Base-by-base conservation (phyloP, 345 rosid species). In the Salix koriyanagi region DNA sequence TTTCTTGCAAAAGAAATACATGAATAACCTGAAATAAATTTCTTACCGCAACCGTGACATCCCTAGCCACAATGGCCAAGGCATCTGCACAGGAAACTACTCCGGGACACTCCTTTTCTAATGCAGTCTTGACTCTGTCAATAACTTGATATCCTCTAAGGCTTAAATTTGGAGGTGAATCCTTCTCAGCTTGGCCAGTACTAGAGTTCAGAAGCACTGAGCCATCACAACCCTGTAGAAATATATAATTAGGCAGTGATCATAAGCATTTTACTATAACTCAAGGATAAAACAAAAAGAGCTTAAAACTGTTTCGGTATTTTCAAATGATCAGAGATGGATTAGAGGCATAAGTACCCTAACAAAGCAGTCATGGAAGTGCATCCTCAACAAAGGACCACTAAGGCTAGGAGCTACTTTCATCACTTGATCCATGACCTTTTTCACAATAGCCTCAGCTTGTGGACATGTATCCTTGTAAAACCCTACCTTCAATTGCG, bases 281-380 rank as follows among this genome's bases (percentile, higher is more conserved):
- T 66, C 61, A 66, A 66, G 41, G 2, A 30, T 3, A 32, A 32
- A 3, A 32, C 34, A 36, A 5, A 11, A 11, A 11, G 12, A 66
- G 36, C 12, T 13, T 2, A 16, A 26, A 12, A 34, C 7, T 26
- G 37, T 65, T 32, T 66, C 69, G 8, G 11, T 4, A 18, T 28
- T 66, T 64, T 19, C 41, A 56, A n/a, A 30, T 66, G 13, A 66
- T 14, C 15, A 34, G 69, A 66, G 32, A 32, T 16, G 23, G 23
- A 56, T n/a, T n/a, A n/a, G n/a, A 21, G 62, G 5, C 26, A 21
- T 0, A n/a, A 42, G 32, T 74, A 94, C 97, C 83, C 89, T 58
- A 18, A 92, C 91, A 42, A 92, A 92, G 70, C 97, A 94, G 69
- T 94, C 98, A 34, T 94, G 97, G 50, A 94, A 92, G 72, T 87